A percentile compares a stretch with the other conserved stretches of the same genome.
These are phyloP conservation scores for Flueggea neowawraea DNA, from an alignment of 441 rosid genomes.

Conservation along the genomic window DNA sequence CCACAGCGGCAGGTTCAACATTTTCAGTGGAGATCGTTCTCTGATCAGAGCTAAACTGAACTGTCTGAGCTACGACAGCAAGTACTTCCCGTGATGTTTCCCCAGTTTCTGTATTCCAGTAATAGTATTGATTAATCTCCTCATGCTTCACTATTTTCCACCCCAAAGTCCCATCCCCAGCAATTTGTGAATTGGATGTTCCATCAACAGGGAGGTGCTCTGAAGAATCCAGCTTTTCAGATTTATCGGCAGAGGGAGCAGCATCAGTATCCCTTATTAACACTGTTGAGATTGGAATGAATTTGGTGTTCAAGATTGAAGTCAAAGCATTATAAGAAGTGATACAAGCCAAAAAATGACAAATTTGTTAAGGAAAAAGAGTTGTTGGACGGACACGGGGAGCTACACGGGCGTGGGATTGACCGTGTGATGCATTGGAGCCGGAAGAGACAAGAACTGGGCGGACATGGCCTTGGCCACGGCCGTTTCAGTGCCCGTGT, in stretches of 20 bases:
- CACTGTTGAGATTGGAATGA: too few species aligned
- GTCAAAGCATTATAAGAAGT: too few species aligned
- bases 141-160: slow-evolving; percentile 95
- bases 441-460: too few species aligned
- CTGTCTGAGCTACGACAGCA: slow-evolving; percentile 38
- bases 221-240: slow-evolving; percentile 31
- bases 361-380: too few species aligned
- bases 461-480: too few species aligned
- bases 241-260: slow-evolving; percentile 26
- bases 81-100: slow-evolving; percentile 98
- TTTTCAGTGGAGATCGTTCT: slow-evolving; percentile 26
- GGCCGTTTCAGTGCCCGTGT: too few species aligned
- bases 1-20: slow-evolving; percentile 27
- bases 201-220: slow-evolving; percentile 37
- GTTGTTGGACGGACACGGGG: too few species aligned
- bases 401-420: too few species aligned
- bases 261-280: slow-evolving; percentile 24
- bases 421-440: too few species aligned
- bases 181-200: slow-evolving; percentile 36
- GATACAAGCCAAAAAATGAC: too few species aligned
- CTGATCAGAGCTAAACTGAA: slow-evolving; percentile 24
- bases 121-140: slow-evolving; percentile 85
- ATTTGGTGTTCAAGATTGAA: too few species aligned
- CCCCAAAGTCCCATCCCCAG: slow-evolving; percentile 50
- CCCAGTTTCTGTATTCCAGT: slow-evolving; percentile 96